Evolutionary conservation across 2,329 filamentous ascomycete species (phyloP), one percentile per base, ranked within the genome.

Genomic region (Aureobasidium uvarum): DNA sequence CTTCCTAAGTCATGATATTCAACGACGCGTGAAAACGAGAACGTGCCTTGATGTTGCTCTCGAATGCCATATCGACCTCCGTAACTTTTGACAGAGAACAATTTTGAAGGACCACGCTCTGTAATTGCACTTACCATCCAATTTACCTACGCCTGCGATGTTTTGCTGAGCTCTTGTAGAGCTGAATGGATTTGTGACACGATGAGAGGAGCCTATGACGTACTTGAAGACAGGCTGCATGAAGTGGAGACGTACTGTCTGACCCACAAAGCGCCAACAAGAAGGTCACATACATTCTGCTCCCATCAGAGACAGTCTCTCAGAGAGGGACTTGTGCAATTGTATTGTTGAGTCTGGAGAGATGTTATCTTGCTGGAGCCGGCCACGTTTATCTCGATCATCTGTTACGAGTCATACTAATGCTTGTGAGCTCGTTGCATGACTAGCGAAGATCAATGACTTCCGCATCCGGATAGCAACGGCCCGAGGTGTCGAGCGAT

Each of bases 391-490:
- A 14, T 2, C 31, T 52, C 4, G 11, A 33, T 11, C 14, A 13
- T 7, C 28, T 31, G 38, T 20, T 4, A 11, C 54, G 54, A 58
- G 54, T 58, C 39, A 38, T 58, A 16, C 5, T 2, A 18, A 7
- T 23, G 59, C 7, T 23, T 39, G 18, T 41, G 20, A 23, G 11
- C 6, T 18, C 23, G 20, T 14, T 36, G 18, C 59, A 62, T 62
- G 59, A 62, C 59, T 52, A 33, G 25, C 3, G 2, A 23, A 28
- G 14, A 62, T 48, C 23, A n/a, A 50, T n/a, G 7, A 50, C 38
- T 52, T 51, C 59, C 59, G 46, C 46, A 62, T 62, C 36, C 23
- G 46, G 59, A 50, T 50, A 50, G n/a, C 58, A 62, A 62, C 58
- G 45, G 58, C n/a, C 46, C 45, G 59, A 62, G 59, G 33, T 52